A percentile compares a stretch with the other conserved stretches of the same genome.
These are phyloP conservation scores for Fusarium papillatum DNA, from an alignment of 2,329 filamentous ascomycete genomes.

Conservation along the genomic window DNA sequence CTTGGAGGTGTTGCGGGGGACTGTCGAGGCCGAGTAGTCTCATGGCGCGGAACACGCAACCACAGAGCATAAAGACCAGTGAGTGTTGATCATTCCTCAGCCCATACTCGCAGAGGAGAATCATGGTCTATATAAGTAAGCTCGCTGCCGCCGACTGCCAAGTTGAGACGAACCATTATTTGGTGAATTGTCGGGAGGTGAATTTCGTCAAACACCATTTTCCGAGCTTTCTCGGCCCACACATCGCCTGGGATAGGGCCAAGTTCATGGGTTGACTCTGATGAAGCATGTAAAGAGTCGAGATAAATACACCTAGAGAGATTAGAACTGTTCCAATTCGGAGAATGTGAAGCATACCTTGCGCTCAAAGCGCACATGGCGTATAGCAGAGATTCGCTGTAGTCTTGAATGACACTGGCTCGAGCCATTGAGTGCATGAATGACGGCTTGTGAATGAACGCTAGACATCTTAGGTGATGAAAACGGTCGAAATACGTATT, in stretches of 20 bases:
- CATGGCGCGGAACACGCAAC: not conserved
- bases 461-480: conserved; percentile 40
- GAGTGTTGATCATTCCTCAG: not conserved
- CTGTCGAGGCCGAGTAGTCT: not conserved
- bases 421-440: conserved; percentile 42
- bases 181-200: not conserved
- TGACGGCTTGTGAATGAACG: conserved; percentile 41
- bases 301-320: not conserved
- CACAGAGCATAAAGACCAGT: not conserved
- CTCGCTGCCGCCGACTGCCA: not conserved
- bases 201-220: conserved; percentile 1
- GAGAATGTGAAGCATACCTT: not conserved
- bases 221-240: not conserved
- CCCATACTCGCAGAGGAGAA: not conserved
- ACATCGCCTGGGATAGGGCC: not conserved
- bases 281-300: not conserved
- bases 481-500: conserved; percentile 36
- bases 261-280: not conserved
- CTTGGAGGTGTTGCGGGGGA: not conserved
- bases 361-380: conserved; percentile 41
- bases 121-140: not conserved
- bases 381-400: conserved; percentile 41
- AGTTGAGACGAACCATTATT: conserved; percentile 2
- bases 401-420: conserved; percentile 35
- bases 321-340: not conserved